Percentiles rank a stretch among this genome's conserved stretches.
Conservation (phyloP, 73 alveolate species). For the Halteria grandinella region DNA sequence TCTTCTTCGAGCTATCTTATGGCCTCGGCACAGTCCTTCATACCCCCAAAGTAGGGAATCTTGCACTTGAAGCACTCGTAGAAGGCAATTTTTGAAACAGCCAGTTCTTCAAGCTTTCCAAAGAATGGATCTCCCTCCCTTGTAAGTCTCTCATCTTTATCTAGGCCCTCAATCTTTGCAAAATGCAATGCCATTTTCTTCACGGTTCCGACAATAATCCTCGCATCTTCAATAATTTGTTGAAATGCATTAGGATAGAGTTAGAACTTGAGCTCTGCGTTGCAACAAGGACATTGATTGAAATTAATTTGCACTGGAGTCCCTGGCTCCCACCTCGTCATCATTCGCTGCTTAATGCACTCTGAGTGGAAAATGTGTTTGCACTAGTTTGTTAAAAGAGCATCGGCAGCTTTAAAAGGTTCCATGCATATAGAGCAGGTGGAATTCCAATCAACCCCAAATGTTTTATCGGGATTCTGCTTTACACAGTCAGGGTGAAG, state of each 20-base stretch:
- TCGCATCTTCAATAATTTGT: conserved; percentile 64
- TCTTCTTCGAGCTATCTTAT: conserved; percentile 15
- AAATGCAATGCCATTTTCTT: conserved; percentile 61
- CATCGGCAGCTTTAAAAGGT: conserved; percentile 42
- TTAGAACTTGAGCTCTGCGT: conserved; percentile 23
- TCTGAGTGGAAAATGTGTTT: conserved; percentile 63
- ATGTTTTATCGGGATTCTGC: conserved; percentile 15
- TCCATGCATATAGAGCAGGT: conserved; percentile 63
- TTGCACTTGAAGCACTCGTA: conserved; percentile 66
- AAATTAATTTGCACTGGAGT: conserved; percentile 70
- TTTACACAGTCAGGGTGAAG: conserved; percentile 64
- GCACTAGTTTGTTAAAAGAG: conserved; percentile 56
- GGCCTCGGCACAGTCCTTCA: conserved; percentile 54
- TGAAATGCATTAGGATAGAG: conserved; percentile 70
- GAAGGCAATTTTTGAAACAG: conserved; percentile 44
- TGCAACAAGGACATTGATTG: conserved; percentile 68
- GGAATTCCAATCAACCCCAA: conserved; percentile 50
- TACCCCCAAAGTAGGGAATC: conserved; percentile 70
- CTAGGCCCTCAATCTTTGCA: conserved; percentile 88
- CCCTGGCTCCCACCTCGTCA: conserved; percentile 56
- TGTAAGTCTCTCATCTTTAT: conserved; percentile 82
- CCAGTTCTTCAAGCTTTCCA: conserved; percentile 34
- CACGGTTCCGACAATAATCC: conserved; percentile 63
- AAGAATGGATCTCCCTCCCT: conserved; percentile 81
- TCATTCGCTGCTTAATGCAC: conserved; percentile 40